Percentiles rank a stretch among this genome's conserved stretches.
phyloP scores from a whole-genome alignment of 163 green algal genomes.

The Prototheca cutis region DNA sequence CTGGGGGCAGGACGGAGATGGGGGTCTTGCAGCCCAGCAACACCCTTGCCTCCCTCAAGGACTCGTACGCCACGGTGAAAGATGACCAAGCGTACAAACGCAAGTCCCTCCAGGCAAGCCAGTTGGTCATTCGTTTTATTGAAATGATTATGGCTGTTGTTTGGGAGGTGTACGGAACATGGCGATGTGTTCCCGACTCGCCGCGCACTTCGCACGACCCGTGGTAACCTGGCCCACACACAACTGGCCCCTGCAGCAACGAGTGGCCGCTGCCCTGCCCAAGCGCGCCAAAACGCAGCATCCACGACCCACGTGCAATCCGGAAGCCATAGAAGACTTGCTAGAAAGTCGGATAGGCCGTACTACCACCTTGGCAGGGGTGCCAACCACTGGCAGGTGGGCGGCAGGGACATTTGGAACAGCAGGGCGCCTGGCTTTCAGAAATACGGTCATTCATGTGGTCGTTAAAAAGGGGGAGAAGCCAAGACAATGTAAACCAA shows the following conservation, averaged over 20 bases:
- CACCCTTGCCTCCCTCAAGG: not conserved
- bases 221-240: not conserved
- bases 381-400: too few relatives aligned
- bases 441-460: too few relatives aligned
- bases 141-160: too few relatives aligned
- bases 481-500: too few relatives aligned
- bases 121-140: too few relatives aligned
- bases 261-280: not conserved
- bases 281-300: not conserved
- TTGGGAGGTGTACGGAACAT: too few relatives aligned
- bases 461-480: too few relatives aligned
- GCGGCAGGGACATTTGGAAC: too few relatives aligned
- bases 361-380: not conserved
- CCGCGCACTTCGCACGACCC: not conserved
- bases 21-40: not conserved
- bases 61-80: constrained; percentile 1
- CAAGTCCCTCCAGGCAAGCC: not conserved
- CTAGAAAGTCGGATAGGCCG: not conserved
- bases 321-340: not conserved
- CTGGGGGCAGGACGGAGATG: too few relatives aligned
- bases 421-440: too few relatives aligned
- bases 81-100: not conserved
- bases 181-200: too few relatives aligned
- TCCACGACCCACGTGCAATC: not conserved
- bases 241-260: not conserved